phyloP scores from a whole-genome alignment of 2,329 filamentous ascomycete genomes.

The Aspergillus latus region DNA sequence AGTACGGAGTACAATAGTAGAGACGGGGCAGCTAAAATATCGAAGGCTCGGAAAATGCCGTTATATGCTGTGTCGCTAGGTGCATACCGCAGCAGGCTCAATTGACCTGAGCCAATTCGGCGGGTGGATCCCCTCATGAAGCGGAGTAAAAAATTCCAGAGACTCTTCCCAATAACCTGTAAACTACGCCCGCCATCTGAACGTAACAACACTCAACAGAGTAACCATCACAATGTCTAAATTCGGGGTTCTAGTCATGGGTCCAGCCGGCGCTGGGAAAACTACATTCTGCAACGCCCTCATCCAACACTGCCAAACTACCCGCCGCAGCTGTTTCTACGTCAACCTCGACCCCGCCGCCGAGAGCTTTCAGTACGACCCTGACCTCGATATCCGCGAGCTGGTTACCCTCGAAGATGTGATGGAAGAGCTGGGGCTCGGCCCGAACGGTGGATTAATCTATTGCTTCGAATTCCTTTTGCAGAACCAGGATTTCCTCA shows the following conservation, averaged over 20 bases:
- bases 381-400: slow-evolving; percentile 93
- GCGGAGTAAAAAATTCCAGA: background rate
- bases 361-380: slow-evolving; percentile 85
- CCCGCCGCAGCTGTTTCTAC: slow-evolving; percentile 92
- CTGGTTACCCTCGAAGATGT: slow-evolving; percentile 91
- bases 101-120: background rate
- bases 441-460: slow-evolving; percentile 88
- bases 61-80: background rate
- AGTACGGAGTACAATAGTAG: background rate
- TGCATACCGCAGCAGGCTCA: background rate
- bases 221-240: slow-evolving; percentile 68
- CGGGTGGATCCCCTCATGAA: background rate
- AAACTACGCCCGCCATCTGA: background rate
- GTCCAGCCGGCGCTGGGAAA: slow-evolving; percentile 93
- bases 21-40: background rate
- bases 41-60: background rate
- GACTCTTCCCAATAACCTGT: background rate
- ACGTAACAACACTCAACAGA: background rate
- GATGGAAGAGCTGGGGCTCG: slow-evolving; percentile 90
- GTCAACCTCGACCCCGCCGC: slow-evolving; percentile 97
- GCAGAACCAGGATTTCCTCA: slow-evolving; percentile 90
- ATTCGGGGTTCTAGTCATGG: slow-evolving; percentile 93
- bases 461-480: slow-evolving; percentile 97
- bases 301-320: slow-evolving; percentile 88
- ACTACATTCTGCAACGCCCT: slow-evolving; percentile 93